Evolutionary conservation across 345 rosid species (phyloP).

Genomic region (Citrus reticulata): DNA sequence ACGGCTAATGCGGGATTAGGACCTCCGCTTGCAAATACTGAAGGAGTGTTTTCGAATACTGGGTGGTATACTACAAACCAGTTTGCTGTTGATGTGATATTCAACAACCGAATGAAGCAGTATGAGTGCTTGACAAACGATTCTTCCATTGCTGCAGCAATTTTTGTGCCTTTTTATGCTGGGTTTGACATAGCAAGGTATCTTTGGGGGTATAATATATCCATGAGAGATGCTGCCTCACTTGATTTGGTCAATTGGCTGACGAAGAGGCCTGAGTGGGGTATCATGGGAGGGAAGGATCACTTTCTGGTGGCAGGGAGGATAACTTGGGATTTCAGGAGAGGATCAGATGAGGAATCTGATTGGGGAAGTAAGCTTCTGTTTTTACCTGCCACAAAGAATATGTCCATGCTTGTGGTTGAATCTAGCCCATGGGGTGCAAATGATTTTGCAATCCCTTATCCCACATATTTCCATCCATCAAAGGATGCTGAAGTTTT

Average conservation of each 20-base stretch:
- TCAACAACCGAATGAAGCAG: conserved; percentile 83
- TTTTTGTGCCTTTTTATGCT: conserved; percentile 86
- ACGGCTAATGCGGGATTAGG: conserved; percentile 74
- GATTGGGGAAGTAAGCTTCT: conserved; percentile 96
- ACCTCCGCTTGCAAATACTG: conserved; percentile 72
- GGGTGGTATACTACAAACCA: conserved; percentile 92
- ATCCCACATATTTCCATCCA: conserved; percentile 89
- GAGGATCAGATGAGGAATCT: conserved; percentile 56
- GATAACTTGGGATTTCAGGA: conserved; percentile 94
- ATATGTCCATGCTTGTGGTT: conserved; percentile 93
- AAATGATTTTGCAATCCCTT: conserved; percentile 83
- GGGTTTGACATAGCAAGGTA: conserved; percentile 85
- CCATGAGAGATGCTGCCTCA: conserved; percentile 75
- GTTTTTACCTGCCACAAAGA: conserved; percentile 77
- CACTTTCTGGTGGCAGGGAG: conserved; percentile 91
- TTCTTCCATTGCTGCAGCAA: conserved; percentile 79
- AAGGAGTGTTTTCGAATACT: conserved; percentile 70
- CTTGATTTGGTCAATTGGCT: conserved; percentile 87
- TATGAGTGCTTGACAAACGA: conserved; percentile 77
- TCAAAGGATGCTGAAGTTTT: conserved; percentile 77
- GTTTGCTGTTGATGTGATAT: conserved; percentile 86
- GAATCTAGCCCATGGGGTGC: conserved; percentile 97
- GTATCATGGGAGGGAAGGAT: conserved; percentile 76
- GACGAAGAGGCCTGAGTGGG: conserved; percentile 84
- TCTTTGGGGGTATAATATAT: conserved; percentile 77